phyloP scores from a whole-genome alignment of 345 rosid genomes.

The Populus deltoides region DNA sequence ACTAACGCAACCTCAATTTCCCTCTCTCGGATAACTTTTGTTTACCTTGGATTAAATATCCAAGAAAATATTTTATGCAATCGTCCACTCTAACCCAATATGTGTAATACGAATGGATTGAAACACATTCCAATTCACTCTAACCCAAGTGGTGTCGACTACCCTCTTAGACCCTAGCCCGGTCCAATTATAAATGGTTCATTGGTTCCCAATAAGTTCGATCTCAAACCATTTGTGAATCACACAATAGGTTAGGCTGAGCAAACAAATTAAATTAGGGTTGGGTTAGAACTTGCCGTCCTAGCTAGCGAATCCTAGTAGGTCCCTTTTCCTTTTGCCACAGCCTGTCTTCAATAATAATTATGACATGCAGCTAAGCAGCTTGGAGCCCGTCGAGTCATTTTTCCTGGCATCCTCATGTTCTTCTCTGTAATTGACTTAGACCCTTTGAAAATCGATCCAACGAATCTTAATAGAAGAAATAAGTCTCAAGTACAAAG shows the following conservation, averaged over 20 bases:
- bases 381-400: neutral
- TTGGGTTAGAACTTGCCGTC: neutral
- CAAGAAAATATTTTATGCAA: too few relatives aligned
- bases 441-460: neutral
- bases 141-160: too few relatives aligned
- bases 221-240: neutral
- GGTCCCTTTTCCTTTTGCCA: neutral
- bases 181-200: neutral
- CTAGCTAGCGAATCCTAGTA: neutral
- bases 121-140: too few relatives aligned
- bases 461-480: neutral
- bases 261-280: neutral
- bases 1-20: too few relatives aligned
- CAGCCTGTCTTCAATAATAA: neutral
- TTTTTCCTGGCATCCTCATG: neutral
- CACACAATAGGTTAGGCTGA: neutral
- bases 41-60: too few relatives aligned
- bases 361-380: neutral
- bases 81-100: too few relatives aligned
- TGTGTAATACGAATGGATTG: too few relatives aligned
- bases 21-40: too few relatives aligned
- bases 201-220: neutral
- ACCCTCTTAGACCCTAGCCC: neutral
- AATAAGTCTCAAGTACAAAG: neutral
- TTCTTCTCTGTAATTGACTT: neutral